These are phyloP conservation scores for Acorus calamus DNA, from an alignment of 106 monocot genomes.

Conservation along the genomic window DNA sequence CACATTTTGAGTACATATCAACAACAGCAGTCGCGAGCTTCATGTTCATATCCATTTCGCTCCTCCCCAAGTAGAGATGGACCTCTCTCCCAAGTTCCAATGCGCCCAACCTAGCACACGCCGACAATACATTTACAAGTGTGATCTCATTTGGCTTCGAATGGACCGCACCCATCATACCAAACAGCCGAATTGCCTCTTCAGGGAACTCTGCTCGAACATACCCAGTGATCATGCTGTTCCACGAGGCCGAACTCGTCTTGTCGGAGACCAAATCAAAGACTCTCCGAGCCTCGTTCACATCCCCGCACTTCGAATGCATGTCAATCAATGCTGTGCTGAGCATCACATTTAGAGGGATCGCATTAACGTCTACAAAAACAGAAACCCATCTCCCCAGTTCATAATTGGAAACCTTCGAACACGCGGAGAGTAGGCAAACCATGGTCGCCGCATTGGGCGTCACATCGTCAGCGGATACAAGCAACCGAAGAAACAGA, in stretches of 20 bases:
- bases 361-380: conserved; percentile 1
- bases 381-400: conserved; percentile 5
- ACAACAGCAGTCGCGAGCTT: not conserved
- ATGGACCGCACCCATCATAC: not conserved
- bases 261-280: conserved; percentile 2
- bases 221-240: conserved; percentile 10
- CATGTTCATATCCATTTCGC: no score
- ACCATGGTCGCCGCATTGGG: conserved; percentile 9
- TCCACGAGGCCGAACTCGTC: conserved; percentile 4
- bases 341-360: conserved; percentile 3
- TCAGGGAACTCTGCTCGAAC: conserved; percentile 2
- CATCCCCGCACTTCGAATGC: conserved; percentile 5
- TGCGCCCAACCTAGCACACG: not conserved
- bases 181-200: conserved; percentile 1
- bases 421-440: conserved; percentile 6
- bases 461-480: not conserved
- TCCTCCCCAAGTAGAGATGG: no score
- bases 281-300: not conserved
- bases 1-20: conserved; percentile 10
- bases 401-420: not conserved
- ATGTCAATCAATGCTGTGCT: conserved; percentile 5
- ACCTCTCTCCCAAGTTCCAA: no score
- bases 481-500: not conserved
- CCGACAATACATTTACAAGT: conserved; percentile 7
- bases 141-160: conserved; percentile 2